phyloP scores from a whole-genome alignment of 768 basidiomycete species.

The Calvatia gigantea region DNA sequence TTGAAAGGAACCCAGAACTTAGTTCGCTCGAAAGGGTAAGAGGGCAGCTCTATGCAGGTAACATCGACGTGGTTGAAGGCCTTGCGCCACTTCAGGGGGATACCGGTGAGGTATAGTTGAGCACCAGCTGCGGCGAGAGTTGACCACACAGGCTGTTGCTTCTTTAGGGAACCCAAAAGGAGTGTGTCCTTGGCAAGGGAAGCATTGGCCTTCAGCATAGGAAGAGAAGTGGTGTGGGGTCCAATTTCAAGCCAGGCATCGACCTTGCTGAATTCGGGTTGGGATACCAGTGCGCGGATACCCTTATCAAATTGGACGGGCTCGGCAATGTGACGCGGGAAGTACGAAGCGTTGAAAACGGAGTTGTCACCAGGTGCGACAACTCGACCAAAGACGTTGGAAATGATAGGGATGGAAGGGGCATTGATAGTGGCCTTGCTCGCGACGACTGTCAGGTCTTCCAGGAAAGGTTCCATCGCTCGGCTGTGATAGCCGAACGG shows the following conservation, averaged over 20 bases:
- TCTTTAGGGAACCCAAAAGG: slow-evolving; percentile 51
- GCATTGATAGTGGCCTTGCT: slow-evolving; percentile 33
- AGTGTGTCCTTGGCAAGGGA: slow-evolving; percentile 26
- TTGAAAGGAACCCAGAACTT: slow-evolving; percentile 57
- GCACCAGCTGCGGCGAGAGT: slow-evolving; percentile 43
- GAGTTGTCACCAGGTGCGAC: slow-evolving; percentile 47
- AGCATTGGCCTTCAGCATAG: slow-evolving; percentile 48
- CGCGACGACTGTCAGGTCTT: slow-evolving; percentile 42
- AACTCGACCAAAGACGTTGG: slow-evolving; percentile 54
- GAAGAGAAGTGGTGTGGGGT: slow-evolving; percentile 54
- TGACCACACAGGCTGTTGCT: slow-evolving; percentile 31
- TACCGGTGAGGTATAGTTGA: slow-evolving; percentile 41
- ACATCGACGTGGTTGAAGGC: slow-evolving; percentile 45
- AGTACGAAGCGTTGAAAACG: slow-evolving; percentile 49
- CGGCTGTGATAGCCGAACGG: slow-evolving; percentile 65
- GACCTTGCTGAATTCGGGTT: slow-evolving; percentile 22
- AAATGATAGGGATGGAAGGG: slow-evolving; percentile 59
- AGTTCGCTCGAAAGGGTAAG: slow-evolving; percentile 57
- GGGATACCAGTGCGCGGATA: slow-evolving; percentile 35
- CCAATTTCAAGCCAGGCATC: slow-evolving; percentile 65
- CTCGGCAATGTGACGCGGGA: slow-evolving; percentile 41
- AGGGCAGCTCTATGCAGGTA: slow-evolving; percentile 49
- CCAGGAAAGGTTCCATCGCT: slow-evolving; percentile 57
- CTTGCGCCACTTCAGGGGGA: slow-evolving; percentile 49
- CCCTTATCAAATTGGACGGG: slow-evolving; percentile 56